Percentiles rank a stretch among this genome's conserved stretches.
These are phyloP conservation scores for Tetrapisispora pingtungensis DNA, from an alignment of 805 yeast species.

Conservation along the genomic window DNA sequence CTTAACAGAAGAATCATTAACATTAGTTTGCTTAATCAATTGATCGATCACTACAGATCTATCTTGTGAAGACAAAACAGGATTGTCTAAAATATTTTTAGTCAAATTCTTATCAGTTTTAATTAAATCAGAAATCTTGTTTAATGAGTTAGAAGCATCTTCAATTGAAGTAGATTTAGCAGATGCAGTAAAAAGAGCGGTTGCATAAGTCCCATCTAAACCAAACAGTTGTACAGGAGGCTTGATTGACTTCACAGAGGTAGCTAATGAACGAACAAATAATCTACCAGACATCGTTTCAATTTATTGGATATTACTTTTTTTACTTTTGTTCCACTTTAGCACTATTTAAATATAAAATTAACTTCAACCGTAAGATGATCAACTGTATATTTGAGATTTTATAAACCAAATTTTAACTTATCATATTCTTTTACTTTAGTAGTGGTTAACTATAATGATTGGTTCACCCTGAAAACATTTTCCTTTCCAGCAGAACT, in stretches of 20 bases:
- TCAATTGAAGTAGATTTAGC: conserved; percentile 71
- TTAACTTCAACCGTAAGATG: too few relatives aligned
- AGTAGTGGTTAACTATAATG: too few relatives aligned
- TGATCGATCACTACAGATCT: conserved; percentile 61
- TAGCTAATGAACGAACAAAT: conserved; percentile 62
- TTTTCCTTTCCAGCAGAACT: neutral
- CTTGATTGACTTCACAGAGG: conserved; percentile 39
- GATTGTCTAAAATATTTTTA: conserved; percentile 55
- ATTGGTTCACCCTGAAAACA: neutral
- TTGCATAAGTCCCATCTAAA: conserved; percentile 93
- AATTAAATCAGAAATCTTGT: conserved; percentile 42
- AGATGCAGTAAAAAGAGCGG: conserved; percentile 88
- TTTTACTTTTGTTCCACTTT: too few relatives aligned
- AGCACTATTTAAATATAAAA: too few relatives aligned
- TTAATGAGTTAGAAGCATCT: conserved; percentile 56
- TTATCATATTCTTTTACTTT: too few relatives aligned
- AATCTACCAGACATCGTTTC: conserved; percentile 48
- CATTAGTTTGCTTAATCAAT: conserved; percentile 27
- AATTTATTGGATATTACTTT: too few relatives aligned
- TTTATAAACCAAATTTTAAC: too few relatives aligned
- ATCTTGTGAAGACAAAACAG: conserved; percentile 69
- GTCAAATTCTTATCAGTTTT: conserved; percentile 53
- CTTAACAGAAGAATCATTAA: conserved; percentile 52
- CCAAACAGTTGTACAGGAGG: conserved; percentile 94
- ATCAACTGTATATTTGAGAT: too few relatives aligned